Conservation (phyloP, 1,284 basidiomycete genomes). For the Puccinia novopanici region DNA sequence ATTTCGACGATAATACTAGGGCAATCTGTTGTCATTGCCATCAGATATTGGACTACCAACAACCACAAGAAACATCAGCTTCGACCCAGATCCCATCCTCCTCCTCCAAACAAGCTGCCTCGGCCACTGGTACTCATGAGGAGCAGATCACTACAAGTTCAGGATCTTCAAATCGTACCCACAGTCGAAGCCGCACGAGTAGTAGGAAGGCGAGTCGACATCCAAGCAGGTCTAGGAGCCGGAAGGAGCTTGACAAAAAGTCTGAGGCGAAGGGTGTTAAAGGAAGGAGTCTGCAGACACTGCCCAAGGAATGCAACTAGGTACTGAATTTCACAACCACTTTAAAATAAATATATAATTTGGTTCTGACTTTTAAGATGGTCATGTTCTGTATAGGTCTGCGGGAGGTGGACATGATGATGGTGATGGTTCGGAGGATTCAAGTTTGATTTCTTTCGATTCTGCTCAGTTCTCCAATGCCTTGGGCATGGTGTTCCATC, state of each 20-base stretch:
- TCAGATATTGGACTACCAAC: constrained; percentile 9
- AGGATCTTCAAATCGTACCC: background rate
- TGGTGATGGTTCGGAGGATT: constrained; percentile 1
- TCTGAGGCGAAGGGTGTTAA: background rate
- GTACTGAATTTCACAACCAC: background rate
- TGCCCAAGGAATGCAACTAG: background rate
- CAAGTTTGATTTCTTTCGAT: constrained; percentile 33
- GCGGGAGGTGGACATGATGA: background rate
- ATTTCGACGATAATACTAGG: background rate
- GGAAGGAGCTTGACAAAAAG: background rate
- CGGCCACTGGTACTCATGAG: too few relatives aligned
- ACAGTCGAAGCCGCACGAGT: background rate
- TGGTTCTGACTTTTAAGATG: too few relatives aligned
- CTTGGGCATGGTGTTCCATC: constrained; percentile 31
- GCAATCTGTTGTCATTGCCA: constrained; percentile 32
- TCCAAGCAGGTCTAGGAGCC: constrained; percentile 1
- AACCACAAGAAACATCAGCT: background rate
- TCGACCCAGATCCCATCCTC: background rate
- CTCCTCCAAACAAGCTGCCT: background rate
- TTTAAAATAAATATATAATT: too few relatives aligned
- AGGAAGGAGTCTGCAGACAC: background rate
- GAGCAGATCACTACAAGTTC: background rate
- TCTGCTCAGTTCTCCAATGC: constrained; percentile 18
- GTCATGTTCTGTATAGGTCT: too few relatives aligned
- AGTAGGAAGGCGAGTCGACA: background rate